Percentiles rank a stretch among this genome's conserved stretches.
phyloP scores from a whole-genome alignment of 805 yeast species.

The Wickerhamiella slavikovae region DNA sequence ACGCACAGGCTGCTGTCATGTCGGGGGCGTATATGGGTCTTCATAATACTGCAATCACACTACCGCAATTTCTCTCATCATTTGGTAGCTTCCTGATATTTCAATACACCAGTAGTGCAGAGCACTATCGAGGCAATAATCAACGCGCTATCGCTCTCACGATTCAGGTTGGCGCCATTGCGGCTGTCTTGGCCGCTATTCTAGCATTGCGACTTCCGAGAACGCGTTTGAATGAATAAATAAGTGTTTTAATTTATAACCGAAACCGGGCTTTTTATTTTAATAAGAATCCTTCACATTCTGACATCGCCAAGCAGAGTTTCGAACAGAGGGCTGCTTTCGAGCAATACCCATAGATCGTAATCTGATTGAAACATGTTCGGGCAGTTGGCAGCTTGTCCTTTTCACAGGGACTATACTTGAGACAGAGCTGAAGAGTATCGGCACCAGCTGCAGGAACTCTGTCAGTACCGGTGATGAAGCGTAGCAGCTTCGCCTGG shows the following conservation, averaged over 20 bases:
- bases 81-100: conserved; percentile 20
- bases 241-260: too few relatives aligned
- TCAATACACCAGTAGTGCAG: conserved; percentile 11
- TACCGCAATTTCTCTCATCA: conserved; percentile 22
- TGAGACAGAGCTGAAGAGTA: conserved; percentile 51
- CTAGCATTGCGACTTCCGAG: conserved; percentile 7
- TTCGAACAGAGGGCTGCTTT: conserved; percentile 35
- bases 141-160: conserved; percentile 20
- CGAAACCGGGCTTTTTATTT: conserved; percentile 18
- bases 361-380: conserved; percentile 84
- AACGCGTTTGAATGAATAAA: background rate
- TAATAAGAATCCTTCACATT: conserved; percentile 75
- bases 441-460: conserved; percentile 85
- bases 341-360: conserved; percentile 44
- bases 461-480: conserved; percentile 80
- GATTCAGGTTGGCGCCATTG: conserved; percentile 19
- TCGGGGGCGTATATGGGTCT: conserved; percentile 21
- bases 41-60: conserved; percentile 21
- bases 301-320: conserved; percentile 47
- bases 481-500: conserved; percentile 46
- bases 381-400: conserved; percentile 66
- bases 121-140: conserved; percentile 14
- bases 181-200: conserved; percentile 18
- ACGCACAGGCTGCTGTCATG: conserved; percentile 8
- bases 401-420: conserved; percentile 27